Conservation (phyloP, 352 stramenopile genomes). For the Phytophthora sp. region DNA sequence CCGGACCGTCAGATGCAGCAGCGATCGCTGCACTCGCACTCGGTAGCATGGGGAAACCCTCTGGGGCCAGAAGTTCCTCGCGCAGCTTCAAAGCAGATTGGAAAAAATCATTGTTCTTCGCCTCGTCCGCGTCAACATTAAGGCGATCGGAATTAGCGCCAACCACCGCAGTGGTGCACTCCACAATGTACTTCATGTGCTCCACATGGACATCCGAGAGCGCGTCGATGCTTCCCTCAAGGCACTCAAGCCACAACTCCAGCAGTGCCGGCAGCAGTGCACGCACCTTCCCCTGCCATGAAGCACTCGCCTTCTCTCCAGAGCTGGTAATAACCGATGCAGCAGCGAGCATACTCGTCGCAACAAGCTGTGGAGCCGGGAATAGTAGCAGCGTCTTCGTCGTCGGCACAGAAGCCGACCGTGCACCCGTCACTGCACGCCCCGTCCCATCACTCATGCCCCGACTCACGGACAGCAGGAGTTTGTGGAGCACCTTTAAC, state of each 20-base stretch:
- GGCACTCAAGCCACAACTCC: constrained; percentile 80
- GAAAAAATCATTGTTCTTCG: constrained; percentile 39
- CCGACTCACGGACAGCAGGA: constrained; percentile 59
- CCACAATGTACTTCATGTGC: constrained; percentile 82
- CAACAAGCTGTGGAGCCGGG: constrained; percentile 41
- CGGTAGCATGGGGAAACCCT: constrained; percentile 68
- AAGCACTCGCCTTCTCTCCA: constrained; percentile 36
- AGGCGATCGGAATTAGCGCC: constrained; percentile 46
- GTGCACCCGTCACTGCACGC: neutral
- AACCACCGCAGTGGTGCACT: constrained; percentile 68
- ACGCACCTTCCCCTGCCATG: constrained; percentile 78
- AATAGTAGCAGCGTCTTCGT: constrained; percentile 68
- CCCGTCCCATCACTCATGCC: neutral
- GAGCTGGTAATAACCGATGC: constrained; percentile 20
- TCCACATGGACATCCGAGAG: constrained; percentile 70
- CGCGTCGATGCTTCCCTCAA: constrained; percentile 58
- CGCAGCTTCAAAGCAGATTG: constrained; percentile 48
- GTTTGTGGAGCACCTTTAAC: constrained; percentile 69
- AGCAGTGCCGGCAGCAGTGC: constrained; percentile 62
- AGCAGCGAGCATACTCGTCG: constrained; percentile 36
- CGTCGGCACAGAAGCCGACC: constrained; percentile 27
- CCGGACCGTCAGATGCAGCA: constrained; percentile 44
- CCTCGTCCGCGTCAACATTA: constrained; percentile 21
- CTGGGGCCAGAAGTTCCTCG: constrained; percentile 58
- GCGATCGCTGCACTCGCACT: constrained; percentile 50